Evolutionary conservation across 176 grass and related monocot species (phyloP).

Genomic region (Raddia guianensis): DNA sequence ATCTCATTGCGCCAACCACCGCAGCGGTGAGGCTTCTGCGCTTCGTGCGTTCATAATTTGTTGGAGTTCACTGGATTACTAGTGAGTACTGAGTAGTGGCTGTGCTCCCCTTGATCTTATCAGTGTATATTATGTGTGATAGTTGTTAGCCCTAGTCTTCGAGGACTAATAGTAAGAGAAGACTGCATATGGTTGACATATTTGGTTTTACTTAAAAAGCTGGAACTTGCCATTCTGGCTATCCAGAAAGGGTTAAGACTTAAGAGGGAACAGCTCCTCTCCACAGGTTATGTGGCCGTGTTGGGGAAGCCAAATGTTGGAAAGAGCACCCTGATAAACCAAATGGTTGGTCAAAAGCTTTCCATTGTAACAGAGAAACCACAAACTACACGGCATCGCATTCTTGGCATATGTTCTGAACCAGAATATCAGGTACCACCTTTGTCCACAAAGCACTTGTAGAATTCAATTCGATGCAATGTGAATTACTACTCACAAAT

Average conservation of each 20-base stretch:
- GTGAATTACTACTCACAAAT: neutral
- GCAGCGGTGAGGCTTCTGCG: slow-evolving; percentile 59
- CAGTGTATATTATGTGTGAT: neutral
- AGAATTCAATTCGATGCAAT: neutral
- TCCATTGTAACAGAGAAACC: slow-evolving; percentile 96
- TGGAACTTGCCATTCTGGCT: neutral
- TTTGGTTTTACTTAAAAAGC: neutral
- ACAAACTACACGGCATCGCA: slow-evolving; percentile 82
- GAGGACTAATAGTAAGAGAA: neutral
- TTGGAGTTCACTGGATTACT: neutral
- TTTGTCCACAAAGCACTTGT: slow-evolving; percentile 40
- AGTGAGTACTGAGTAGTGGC: neutral
- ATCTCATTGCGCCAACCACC: slow-evolving; percentile 57
- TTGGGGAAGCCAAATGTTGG: slow-evolving; percentile 94
- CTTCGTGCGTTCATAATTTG: neutral
- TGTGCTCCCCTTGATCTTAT: neutral
- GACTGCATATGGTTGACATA: neutral
- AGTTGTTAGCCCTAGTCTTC: neutral
- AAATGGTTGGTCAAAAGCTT: slow-evolving; percentile 93
- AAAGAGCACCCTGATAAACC: slow-evolving; percentile 94
- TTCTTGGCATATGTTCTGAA: slow-evolving; percentile 92
- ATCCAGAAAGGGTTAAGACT: neutral
- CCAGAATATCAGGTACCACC: slow-evolving; percentile 82
- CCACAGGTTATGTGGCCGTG: slow-evolving; percentile 86
- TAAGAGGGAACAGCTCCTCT: neutral